Base-by-base conservation (phyloP, 495 filamentous ascomycete species). In the Aspergillus steynii region DNA sequence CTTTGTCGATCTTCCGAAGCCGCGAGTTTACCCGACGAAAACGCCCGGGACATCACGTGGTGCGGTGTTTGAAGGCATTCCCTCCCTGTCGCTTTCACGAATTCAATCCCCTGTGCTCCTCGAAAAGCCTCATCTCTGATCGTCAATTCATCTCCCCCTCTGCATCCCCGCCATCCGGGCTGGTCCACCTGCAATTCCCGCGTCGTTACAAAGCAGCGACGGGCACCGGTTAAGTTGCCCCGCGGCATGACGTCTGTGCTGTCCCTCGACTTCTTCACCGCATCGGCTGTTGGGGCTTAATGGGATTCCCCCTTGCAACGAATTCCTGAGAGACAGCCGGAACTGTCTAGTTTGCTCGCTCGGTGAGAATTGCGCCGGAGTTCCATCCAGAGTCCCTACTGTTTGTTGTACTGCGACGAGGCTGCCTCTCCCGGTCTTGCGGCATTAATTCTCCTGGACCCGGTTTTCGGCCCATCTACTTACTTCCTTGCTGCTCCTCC, bases 161-260 rank as follows among this genome's bases (percentile, higher is more conserved):
- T 50, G 25, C 28, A 26, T 6, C 49, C 49, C 50, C 49, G 37
- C 37, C 14, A 15, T 12, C 37, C 12, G 37, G 9, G 37, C 37
- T 42, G 37, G 37, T 15, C 37, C 37, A 42, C 37, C 37, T 8
- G 12, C 37, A 42, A 14, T 42, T 42, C 12, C 14, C 14, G 37
- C 12, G 12, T 42, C 37, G 1, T 14, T 42, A 3, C 37, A 14
- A 14, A 14, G 10, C 29, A 55, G 27, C 47, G 56, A 8, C 50
- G 55, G 20, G 49, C 25, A 50, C 42, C 29, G n/a, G 56, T 56
- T 58, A 49, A 54, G 29, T 53, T 66, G 61, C 64, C 64, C 67
- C 64, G 60, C 67, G 64, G 64, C 59, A 69, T 69, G 67, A 69
- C 66, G 66, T 68, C 63, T 65, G 61, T 52, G 63, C 61, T 65